Base-by-base conservation (phyloP, 495 filamentous ascomycete species). In the Penicillium angulare region DNA sequence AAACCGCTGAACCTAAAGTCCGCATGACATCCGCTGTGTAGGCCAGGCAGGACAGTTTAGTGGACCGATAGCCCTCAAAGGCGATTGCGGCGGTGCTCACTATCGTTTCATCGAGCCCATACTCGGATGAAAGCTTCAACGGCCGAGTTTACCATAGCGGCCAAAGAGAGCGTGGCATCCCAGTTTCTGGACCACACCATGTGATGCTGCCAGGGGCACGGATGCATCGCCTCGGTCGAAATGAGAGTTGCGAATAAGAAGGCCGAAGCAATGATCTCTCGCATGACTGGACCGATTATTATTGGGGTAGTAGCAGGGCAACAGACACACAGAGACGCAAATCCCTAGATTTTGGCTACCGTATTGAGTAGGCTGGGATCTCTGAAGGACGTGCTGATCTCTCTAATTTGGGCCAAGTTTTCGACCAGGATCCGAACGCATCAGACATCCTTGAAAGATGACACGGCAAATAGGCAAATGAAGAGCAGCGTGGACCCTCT, bases 1-100 rank as follows among this genome's bases (percentile, higher is more conserved):
- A 59, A 60, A 68, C 61, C 66, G 64, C 66, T 66, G 63, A 73
- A 70, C 66, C 55, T 68, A 66, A 69, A 62, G 63, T 44, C 57
- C 67, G 57, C 66, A 71, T 71, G 66, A 71, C 63, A 68, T 68
- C 49, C 65, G 49, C 54, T 45, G 36, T 27, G 42, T 38, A 48
- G 46, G 47, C 34, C 40, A 50, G 44, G 20, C 59, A 48, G 49
- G 62, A 63, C 2, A 9, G 13, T 31, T 31, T 12, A 31, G 8
- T 31, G 27, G 27, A 31, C 27, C 27, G 27, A 31, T 12, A 31
- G 27, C 27, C 27, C 27, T 63, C 59, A 59, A 53, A 48, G 57
- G 62, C n/a, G 39, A 42, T 13, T 45, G 53, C 51, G 53, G 57
- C 57, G 41, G 62, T 60, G 44, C 60, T 55, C 33, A 55, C 55